Percentiles rank a stretch among this genome's conserved stretches.
phyloP scores from a whole-genome alignment of 2,329 filamentous ascomycete species.

The Cadophora gregata region DNA sequence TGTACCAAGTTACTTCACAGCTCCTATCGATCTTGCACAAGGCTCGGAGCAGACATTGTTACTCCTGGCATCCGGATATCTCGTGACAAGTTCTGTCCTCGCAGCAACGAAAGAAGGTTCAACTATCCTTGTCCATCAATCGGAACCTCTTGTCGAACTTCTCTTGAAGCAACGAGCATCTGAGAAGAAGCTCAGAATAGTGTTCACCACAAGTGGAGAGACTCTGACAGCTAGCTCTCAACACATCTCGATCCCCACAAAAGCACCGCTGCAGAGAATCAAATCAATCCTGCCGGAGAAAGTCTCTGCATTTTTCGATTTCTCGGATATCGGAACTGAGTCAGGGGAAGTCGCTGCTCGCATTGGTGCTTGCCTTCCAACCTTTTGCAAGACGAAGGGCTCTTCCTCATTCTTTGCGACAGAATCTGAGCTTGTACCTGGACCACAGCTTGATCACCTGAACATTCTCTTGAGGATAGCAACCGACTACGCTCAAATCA shows the following conservation, averaged over 20 bases:
- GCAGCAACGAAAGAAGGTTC: not conserved
- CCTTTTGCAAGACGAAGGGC: not conserved
- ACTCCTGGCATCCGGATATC: not conserved
- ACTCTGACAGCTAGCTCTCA: not conserved
- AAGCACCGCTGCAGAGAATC: not conserved
- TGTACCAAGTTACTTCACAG: not conserved
- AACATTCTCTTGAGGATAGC: conserved; percentile 16
- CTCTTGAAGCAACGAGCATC: not conserved
- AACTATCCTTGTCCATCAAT: conserved; percentile 4
- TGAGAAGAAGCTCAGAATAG: not conserved
- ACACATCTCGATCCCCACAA: not conserved
- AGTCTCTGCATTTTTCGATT: not conserved
- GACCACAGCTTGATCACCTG: conserved; percentile 7
- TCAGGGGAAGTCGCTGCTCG: not conserved
- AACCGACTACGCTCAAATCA: not conserved
- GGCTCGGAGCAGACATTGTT: not conserved
- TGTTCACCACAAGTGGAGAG: conserved; percentile 12
- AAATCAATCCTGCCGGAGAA: conserved; percentile 1
- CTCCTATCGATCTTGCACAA: not conserved
- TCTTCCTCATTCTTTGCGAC: conserved; percentile 1
- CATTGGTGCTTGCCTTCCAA: conserved; percentile 1
- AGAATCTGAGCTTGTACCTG: not conserved
- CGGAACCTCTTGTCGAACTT: not conserved
- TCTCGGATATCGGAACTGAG: not conserved
- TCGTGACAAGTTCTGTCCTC: not conserved